A percentile compares a stretch with the other conserved stretches of the same genome.
These are phyloP conservation scores for Alternaria viburni DNA, from an alignment of 2,329 filamentous ascomycete species.

Conservation along the genomic window DNA sequence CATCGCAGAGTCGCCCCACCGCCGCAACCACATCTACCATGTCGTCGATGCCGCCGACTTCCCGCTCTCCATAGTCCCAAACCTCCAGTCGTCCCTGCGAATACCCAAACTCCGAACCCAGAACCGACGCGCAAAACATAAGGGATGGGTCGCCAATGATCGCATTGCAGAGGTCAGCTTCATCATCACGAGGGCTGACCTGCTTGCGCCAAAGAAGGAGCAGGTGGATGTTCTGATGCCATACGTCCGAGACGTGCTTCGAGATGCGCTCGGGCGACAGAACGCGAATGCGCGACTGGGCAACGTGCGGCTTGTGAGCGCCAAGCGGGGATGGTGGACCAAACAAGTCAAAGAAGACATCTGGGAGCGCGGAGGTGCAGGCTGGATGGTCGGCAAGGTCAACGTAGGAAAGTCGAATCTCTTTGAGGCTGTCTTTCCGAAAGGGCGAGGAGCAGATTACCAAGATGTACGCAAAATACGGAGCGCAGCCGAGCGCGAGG, in stretches of 20 bases:
- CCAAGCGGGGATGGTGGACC: slow-evolving; percentile 90
- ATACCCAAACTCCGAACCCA: slow-evolving; percentile 76
- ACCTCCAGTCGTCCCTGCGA: slow-evolving; percentile 72
- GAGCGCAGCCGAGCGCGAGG: slow-evolving; percentile 39
- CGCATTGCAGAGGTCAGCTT: slow-evolving; percentile 83
- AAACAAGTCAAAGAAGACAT: slow-evolving; percentile 85
- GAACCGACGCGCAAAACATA: slow-evolving; percentile 76
- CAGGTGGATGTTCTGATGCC: slow-evolving; percentile 88
- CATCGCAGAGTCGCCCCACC: slow-evolving; percentile 85
- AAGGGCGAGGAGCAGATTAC: slow-evolving; percentile 58
- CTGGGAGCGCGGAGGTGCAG: slow-evolving; percentile 79
- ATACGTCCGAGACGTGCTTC: slow-evolving; percentile 77
- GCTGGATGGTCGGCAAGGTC: slow-evolving; percentile 97
- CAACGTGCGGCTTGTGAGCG: slow-evolving; percentile 85
- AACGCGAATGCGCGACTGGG: slow-evolving; percentile 79
- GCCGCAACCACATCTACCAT: slow-evolving; percentile 94
- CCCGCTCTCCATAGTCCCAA: slow-evolving; percentile 87
- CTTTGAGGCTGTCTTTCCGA: slow-evolving; percentile 85
- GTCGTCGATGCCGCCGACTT: slow-evolving; percentile 95
- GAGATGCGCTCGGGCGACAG: slow-evolving; percentile 73
- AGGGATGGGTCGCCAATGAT: slow-evolving; percentile 67
- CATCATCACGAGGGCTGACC: slow-evolving; percentile 85
- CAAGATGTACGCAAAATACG: slow-evolving; percentile 46
- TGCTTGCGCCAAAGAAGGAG: slow-evolving; percentile 82
- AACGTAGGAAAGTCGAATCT: slow-evolving; percentile 97